Conservation (phyloP, 805 yeast species). For the Ascoidea asiatica region DNA sequence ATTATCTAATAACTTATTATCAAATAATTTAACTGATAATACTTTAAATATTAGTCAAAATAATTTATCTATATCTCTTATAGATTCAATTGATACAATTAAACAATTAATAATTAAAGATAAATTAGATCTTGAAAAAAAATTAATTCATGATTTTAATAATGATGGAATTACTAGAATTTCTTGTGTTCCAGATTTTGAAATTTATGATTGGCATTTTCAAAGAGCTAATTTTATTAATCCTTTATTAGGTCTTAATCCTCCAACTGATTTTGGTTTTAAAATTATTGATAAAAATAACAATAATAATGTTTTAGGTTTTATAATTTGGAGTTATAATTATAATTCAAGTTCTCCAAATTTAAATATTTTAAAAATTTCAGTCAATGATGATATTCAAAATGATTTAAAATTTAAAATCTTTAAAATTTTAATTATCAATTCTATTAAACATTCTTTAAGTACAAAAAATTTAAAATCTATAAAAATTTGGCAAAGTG, state of each 20-base stretch:
- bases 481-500: background rate
- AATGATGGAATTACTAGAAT: conserved; percentile 4
- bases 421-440: no score
- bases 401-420: no score
- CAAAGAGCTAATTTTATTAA: conserved; percentile 13
- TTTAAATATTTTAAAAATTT: no score
- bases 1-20: no score
- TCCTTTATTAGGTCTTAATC: background rate
- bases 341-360: no score
- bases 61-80: no score
- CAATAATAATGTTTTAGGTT: conserved; percentile 7
- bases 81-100: no score
- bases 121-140: background rate
- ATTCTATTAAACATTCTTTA: no score
- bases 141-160: background rate
- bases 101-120: background rate
- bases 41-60: no score
- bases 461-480: no score
- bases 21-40: no score
- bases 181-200: conserved; percentile 12
- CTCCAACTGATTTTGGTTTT: conserved; percentile 2
- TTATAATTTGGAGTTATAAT: conserved; percentile 15
- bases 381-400: no score
- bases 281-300: background rate
- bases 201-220: conserved; percentile 15